These are phyloP conservation scores for Mycena sanguinolenta DNA, from an alignment of 768 basidiomycete species.

Conservation along the genomic window DNA sequence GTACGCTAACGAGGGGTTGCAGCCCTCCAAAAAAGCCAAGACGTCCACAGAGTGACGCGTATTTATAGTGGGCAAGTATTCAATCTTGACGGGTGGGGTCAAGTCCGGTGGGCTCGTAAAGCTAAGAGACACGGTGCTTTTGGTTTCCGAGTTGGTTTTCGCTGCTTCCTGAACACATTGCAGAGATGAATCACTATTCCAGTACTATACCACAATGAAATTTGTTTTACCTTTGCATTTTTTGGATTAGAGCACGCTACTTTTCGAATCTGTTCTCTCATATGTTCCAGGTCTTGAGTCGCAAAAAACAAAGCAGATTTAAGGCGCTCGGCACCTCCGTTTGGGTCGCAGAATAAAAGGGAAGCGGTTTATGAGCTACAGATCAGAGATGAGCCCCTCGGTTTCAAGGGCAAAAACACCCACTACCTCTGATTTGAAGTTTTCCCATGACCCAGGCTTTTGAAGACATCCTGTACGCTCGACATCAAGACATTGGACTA, in stretches of 20 bases:
- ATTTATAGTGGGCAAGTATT: background rate
- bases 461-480: background rate
- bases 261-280: too few species aligned
- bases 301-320: background rate
- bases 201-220: background rate
- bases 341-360: background rate
- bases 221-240: background rate
- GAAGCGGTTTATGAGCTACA: background rate
- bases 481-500: background rate
- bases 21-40: slow-evolving; percentile 1
- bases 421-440: background rate
- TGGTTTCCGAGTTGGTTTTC: background rate
- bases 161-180: background rate
- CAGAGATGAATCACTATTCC: background rate
- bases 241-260: too few species aligned
- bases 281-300: background rate
- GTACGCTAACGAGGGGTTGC: background rate
- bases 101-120: background rate
- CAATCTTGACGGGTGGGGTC: background rate
- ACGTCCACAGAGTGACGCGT: background rate
- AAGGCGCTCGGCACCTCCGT: background rate
- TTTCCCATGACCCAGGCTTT: background rate
- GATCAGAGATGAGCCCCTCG: background rate
- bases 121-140: background rate
- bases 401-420: background rate